Base-by-base conservation (phyloP, 345 rosid genomes). In the Eucalyptus curtisii region DNA sequence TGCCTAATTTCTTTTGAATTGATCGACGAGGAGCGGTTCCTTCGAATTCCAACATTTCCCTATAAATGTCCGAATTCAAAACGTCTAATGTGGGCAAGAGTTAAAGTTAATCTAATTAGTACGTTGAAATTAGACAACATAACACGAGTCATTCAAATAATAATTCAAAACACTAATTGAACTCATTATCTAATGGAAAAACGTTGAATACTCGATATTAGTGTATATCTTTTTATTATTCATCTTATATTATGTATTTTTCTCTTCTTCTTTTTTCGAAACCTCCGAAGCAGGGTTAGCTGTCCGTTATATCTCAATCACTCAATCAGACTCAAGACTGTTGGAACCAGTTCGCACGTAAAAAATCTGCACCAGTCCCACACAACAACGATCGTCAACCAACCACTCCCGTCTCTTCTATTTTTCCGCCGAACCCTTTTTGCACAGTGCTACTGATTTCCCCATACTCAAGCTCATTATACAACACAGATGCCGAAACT, bases 21-120 rank as follows among this genome's bases (percentile, higher is more conserved):
- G 59, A 53, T 53, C 59, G 1, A 53, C 59, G 25, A 1, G 25
- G 59, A 2, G 27, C 61, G 30, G 27, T 24, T 55, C 61, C 61
- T 55, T 24, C 3, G 27, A 55, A 55, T 24, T 24, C 61, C 30
- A 55, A 55, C 5, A 24, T 55, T 55, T 24, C 61, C 57, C 24
- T 52, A 1, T 52, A 52, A 52, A 52, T 52, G 24, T 52, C 57
- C 2, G 4, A 52, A 52, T 19, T 52, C 30, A 8, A 55, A 55
- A 55, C 1, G 30, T 55, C 5, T 3, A 24, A 24, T 55, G 1
- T 55, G 13, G 0, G 1, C 1, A 0, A 55, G 6, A 55, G 13
- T 24, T 9, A 55, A 22, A 24, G 4, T 9, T 24, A 55, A 55
- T 24, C 1, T 9, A 24, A 24, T 10, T 0, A 0, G 2, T 24